Evolutionary conservation across 208 protist species (phyloP).

Genomic region (Strigomonas oncopelti): DNA sequence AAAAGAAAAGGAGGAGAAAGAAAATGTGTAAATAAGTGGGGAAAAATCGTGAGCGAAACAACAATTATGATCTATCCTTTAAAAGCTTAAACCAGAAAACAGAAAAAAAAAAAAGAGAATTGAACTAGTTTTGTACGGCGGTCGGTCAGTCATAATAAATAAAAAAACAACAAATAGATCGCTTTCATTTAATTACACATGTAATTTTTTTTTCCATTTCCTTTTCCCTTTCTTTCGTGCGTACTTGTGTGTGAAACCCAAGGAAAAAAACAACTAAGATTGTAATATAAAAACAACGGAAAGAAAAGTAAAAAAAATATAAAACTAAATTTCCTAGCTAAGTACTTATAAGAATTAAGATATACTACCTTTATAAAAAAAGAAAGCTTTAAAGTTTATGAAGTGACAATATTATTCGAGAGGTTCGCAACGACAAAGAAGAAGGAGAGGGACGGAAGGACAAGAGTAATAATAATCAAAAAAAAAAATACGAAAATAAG

Average conservation of each 20-base stretch:
- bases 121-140: not conserved
- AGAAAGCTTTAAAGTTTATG: conserved; percentile 3
- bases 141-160: not conserved
- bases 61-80: not conserved
- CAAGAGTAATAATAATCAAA: conserved; percentile 5
- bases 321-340: conserved; percentile 1
- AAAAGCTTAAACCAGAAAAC: conserved; percentile 1
- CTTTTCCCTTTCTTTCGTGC: not conserved
- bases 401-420: no score
- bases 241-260: not conserved
- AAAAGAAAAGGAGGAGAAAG: conserved; percentile 11
- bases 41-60: conserved; percentile 13
- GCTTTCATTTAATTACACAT: not conserved
- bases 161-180: conserved; percentile 1
- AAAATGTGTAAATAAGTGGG: conserved; percentile 15
- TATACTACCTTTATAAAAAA: conserved; percentile 13
- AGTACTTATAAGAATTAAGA: not conserved
- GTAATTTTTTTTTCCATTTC: not conserved
- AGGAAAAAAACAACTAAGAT: not conserved
- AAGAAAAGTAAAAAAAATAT: no score
- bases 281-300: not conserved
- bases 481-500: conserved; percentile 20
- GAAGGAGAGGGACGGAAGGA: conserved; percentile 5
- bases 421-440: conserved; percentile 10
- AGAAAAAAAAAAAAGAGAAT: conserved; percentile 1